Evolutionary conservation across 768 basidiomycete species (phyloP).

Genomic region (Pisolithus microcarpus): DNA sequence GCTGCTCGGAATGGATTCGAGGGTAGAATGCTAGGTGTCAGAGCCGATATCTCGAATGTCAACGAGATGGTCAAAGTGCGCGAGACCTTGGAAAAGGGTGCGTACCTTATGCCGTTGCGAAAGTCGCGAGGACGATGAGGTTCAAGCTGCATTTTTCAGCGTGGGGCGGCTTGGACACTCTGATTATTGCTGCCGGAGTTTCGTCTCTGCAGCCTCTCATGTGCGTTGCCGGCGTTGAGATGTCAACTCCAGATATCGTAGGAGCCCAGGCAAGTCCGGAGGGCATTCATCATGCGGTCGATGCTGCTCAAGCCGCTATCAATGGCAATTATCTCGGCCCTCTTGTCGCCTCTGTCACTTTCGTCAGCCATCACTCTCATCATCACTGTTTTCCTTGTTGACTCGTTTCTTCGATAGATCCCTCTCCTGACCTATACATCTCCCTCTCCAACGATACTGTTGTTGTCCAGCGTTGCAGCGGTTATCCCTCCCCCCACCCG

Average conservation of each 20-base stretch:
- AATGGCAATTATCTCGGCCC: slow-evolving; percentile 67
- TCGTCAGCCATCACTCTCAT: slow-evolving; percentile 44
- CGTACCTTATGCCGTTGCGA: slow-evolving; percentile 14
- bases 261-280: slow-evolving; percentile 38
- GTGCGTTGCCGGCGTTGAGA: slow-evolving; percentile 54
- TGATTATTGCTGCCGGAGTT: slow-evolving; percentile 78
- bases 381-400: background rate
- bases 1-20: slow-evolving; percentile 12
- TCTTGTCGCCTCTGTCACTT: slow-evolving; percentile 59
- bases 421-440: slow-evolving; percentile 67
- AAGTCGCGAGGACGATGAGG: too few relatives aligned
- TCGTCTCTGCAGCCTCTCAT: slow-evolving; percentile 74
- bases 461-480: slow-evolving; percentile 73
- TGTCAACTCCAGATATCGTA: slow-evolving; percentile 20
- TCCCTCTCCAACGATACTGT: slow-evolving; percentile 60
- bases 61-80: slow-evolving; percentile 64
- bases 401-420: slow-evolving; percentile 40
- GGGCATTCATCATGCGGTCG: slow-evolving; percentile 53
- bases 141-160: slow-evolving; percentile 33
- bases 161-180: slow-evolving; percentile 78
- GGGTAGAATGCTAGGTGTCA: slow-evolving; percentile 39
- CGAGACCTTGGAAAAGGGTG: slow-evolving; percentile 47
- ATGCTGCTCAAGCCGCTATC: slow-evolving; percentile 50
- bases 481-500: slow-evolving; percentile 83
- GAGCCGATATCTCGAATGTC: slow-evolving; percentile 57